Evolutionary conservation across 2,329 filamentous ascomycete genomes (phyloP).

Genomic region (Aaosphaeria arxii): DNA sequence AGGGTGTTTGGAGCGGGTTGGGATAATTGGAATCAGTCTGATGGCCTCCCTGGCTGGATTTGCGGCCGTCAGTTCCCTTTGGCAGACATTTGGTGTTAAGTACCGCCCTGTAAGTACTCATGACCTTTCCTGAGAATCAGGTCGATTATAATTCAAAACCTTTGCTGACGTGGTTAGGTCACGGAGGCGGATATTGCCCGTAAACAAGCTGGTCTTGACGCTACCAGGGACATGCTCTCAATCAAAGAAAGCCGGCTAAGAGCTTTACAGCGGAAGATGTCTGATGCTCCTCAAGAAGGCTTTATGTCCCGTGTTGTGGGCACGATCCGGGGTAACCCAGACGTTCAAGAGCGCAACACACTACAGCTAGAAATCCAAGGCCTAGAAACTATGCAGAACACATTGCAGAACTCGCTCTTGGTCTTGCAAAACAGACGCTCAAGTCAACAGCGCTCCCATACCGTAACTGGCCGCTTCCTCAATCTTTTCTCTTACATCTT

Average conservation of each 20-base stretch:
- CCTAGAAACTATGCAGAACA: conserved; percentile 74
- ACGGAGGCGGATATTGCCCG: conserved; percentile 72
- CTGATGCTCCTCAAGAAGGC: conserved; percentile 49
- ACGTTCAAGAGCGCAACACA: conserved; percentile 51
- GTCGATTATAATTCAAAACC: not conserved
- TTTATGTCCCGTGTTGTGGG: conserved; percentile 74
- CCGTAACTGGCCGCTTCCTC: conserved; percentile 62
- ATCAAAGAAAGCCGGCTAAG: conserved; percentile 72
- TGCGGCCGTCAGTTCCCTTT: conserved; percentile 81
- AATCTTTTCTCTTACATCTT: conserved; percentile 66
- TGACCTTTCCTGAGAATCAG: not conserved
- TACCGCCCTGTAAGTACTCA: conserved; percentile 49
- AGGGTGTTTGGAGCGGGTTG: conserved; percentile 63
- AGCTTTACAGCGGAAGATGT: conserved; percentile 64
- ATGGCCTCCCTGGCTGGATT: conserved; percentile 90
- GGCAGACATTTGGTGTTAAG: conserved; percentile 74
- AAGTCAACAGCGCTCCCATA: conserved; percentile 65
- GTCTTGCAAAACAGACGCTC: conserved; percentile 62
- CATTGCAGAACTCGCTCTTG: conserved; percentile 63
- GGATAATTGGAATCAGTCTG: conserved; percentile 78
- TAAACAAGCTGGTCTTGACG: conserved; percentile 75
- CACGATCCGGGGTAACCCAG: conserved; percentile 61
- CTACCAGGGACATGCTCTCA: conserved; percentile 74
- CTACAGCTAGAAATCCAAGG: conserved; percentile 75
- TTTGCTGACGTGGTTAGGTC: conserved; percentile 38